Evolutionary conservation across 164 flowering plant genomes (phyloP), one percentile per base, ranked within the genome.

Genomic region (Piper betle): DNA sequence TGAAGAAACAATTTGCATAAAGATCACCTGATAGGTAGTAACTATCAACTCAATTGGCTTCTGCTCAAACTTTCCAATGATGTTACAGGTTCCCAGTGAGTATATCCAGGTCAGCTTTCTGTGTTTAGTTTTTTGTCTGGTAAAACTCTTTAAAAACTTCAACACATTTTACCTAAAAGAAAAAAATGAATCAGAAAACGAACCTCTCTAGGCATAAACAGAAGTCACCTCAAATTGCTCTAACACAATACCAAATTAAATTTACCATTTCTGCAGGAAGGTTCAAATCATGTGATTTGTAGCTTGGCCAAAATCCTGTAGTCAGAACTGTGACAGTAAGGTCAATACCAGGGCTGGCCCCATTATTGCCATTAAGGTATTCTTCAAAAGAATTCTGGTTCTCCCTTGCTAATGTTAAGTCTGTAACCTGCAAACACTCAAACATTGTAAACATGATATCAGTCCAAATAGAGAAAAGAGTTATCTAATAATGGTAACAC

Each of bases 291-390:
- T 81, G 83, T 19, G 97, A 84, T 70, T 88, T 91, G 74, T 91
- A 91, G 73, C 85, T 91, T 19, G 96, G 96, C 97, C 96, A 91
- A 73, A 83, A 87, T 57, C 97, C 97, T 56, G 96, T 88, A 18
- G 97, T 91, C 54, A 91, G 69, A 37, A 91, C 93, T 58, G 97
- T 91, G 56, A 87, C 97, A n/a, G 96, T 80, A 81, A 91, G 78
- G 69, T 91, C 97, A 66, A 91, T 87, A 59, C 96, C 96, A n/a
- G 91, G 97, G 72, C 74, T 75, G 66, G 80, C 84, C 68, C 73
- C 63, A 19, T 79, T 56, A 64, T 79, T 83, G 56, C 67, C 75
- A 50, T 58, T 69, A 12, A 88, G 78, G 65, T 84, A 88, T 61
- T 83, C 91, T 72, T 91, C 91, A 75, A 88, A 91, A 64, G 67